phyloP scores from a whole-genome alignment of 768 basidiomycete species.

The Termitomyces sp. region DNA sequence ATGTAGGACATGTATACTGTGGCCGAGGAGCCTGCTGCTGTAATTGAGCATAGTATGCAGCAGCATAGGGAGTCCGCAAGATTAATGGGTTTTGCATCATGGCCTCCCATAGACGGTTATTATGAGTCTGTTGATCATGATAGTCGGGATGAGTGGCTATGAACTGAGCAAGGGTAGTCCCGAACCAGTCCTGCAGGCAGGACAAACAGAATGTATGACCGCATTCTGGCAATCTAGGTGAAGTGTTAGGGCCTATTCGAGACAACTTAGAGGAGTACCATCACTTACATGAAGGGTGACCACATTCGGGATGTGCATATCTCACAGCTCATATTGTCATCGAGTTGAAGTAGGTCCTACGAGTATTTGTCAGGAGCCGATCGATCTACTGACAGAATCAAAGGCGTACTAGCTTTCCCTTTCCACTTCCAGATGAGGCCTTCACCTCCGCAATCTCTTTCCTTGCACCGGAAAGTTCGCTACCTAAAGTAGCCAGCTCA shows the following conservation, averaged over 20 bases:
- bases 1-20: constrained; percentile 66
- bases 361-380: neutral
- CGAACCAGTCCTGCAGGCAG: constrained; percentile 58
- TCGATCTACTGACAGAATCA: constrained; percentile 4
- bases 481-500: constrained; percentile 22
- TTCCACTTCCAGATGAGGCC: constrained; percentile 17
- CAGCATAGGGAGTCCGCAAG: constrained; percentile 23
- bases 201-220: constrained; percentile 68
- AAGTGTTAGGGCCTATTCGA: neutral
- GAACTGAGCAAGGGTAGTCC: constrained; percentile 46
- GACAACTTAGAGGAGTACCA: neutral
- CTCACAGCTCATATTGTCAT: constrained; percentile 58
- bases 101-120: constrained; percentile 14
- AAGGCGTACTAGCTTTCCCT: constrained; percentile 29
- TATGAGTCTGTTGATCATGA: constrained; percentile 24
- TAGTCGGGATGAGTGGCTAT: constrained; percentile 43
- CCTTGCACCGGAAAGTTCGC: constrained; percentile 16
- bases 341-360: constrained; percentile 42
- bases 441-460: constrained; percentile 27
- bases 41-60: constrained; percentile 21
- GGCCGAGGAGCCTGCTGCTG: constrained; percentile 35
- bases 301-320: constrained; percentile 65
- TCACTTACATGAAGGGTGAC: constrained; percentile 59
- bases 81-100: constrained; percentile 21
- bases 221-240: constrained; percentile 53